These are phyloP conservation scores for Epicoccum sorghinum DNA, from an alignment of 2,329 filamentous ascomycete species.

Conservation along the genomic window DNA sequence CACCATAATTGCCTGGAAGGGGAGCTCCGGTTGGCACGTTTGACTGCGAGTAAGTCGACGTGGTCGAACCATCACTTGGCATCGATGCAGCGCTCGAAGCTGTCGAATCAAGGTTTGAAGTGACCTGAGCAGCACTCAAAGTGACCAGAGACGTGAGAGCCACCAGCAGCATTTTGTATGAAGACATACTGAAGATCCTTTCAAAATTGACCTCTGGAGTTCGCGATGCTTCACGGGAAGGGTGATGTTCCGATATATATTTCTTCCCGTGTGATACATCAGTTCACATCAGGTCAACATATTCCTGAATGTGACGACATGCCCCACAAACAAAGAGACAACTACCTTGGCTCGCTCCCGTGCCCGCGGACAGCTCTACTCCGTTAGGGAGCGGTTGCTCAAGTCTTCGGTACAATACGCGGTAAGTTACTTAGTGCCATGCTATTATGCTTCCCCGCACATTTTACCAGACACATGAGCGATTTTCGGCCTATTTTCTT, in stretches of 20 bases:
- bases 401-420: constrained; percentile 4
- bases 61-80: background rate
- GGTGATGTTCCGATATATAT: background rate
- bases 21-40: constrained; percentile 42
- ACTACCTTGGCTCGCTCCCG: background rate
- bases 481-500: too few species aligned
- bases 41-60: constrained; percentile 31
- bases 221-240: background rate
- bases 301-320: constrained; percentile 6
- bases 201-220: background rate
- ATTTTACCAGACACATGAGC: too few species aligned
- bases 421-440: background rate
- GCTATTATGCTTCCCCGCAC: background rate
- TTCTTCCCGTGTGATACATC: background rate
- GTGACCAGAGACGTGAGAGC: background rate
- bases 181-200: background rate
- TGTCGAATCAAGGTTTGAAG: background rate
- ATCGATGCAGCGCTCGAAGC: background rate
- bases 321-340: constrained; percentile 4
- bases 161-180: background rate
- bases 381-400: background rate
- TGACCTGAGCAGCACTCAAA: background rate
- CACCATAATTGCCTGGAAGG: constrained; percentile 50
- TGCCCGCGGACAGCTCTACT: background rate
- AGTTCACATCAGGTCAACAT: background rate